A percentile compares a stretch with the other conserved stretches of the same genome.
phyloP scores from a whole-genome alignment of 352 stramenopile species.

The Elongisporangium senticosum region DNA sequence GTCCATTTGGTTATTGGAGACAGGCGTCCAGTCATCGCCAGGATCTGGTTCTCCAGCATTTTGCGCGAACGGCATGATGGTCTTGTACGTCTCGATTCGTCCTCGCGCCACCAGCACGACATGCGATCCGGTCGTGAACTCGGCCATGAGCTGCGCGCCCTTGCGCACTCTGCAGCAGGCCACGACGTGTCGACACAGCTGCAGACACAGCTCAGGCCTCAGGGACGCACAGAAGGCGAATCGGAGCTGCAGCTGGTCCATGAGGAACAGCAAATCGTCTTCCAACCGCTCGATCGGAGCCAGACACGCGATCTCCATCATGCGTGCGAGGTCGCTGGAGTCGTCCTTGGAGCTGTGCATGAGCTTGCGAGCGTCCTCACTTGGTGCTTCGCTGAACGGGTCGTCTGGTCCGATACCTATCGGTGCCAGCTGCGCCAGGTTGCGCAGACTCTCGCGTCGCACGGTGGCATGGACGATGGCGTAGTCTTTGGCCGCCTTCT shows the following conservation, averaged over 20 bases:
- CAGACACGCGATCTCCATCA: conserved; percentile 20
- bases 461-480: conserved; percentile 11
- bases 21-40: no score
- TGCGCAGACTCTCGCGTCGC: background rate
- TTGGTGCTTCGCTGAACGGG: background rate
- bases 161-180: background rate
- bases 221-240: conserved; percentile 38
- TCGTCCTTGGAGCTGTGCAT: conserved; percentile 1
- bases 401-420: background rate
- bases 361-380: background rate
- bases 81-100: conserved; percentile 17
- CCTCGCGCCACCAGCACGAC: conserved; percentile 26
- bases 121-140: conserved; percentile 3
- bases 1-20: background rate
- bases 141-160: background rate
- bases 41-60: background rate
- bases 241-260: conserved; percentile 34
- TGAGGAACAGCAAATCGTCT: conserved; percentile 32
- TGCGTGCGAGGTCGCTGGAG: conserved; percentile 11
- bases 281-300: conserved; percentile 15
- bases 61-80: conserved; percentile 9
- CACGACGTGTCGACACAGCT: conserved; percentile 27
- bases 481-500: conserved; percentile 59
- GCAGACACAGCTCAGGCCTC: conserved; percentile 24
- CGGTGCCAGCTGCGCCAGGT: background rate